A percentile compares a stretch with the other conserved stretches of the same genome.
Conservation (phyloP, 2,329 filamentous ascomycete genomes). For the Phoma sp. region DNA sequence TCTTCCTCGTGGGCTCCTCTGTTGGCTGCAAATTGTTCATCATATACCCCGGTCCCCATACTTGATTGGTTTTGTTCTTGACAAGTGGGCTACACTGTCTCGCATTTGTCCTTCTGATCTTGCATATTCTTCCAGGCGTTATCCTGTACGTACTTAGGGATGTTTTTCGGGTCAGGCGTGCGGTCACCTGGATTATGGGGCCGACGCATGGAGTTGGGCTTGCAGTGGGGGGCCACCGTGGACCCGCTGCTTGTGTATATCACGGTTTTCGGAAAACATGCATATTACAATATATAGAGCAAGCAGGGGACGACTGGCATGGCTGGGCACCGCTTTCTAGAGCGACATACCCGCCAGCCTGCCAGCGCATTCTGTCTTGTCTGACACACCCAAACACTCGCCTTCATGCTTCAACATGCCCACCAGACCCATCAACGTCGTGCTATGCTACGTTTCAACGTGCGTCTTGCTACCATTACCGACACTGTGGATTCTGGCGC, state of each 20-base stretch:
- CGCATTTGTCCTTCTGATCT: slow-evolving; percentile 3
- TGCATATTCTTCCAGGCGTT: slow-evolving; percentile 2
- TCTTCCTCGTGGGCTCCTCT: slow-evolving; percentile 14
- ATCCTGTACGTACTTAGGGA: slow-evolving; percentile 17
- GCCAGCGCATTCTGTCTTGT: slow-evolving; percentile 16
- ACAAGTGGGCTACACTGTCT: slow-evolving; percentile 8
- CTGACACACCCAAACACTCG: background rate
- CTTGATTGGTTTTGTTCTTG: slow-evolving; percentile 12
- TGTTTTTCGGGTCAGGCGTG: slow-evolving; percentile 4
- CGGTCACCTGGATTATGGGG: slow-evolving; percentile 9
- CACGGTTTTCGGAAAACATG: slow-evolving; percentile 11
- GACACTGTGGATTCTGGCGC: slow-evolving; percentile 10
- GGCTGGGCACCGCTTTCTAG: slow-evolving; percentile 1
- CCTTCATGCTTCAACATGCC: background rate
- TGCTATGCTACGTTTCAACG: slow-evolving; percentile 9
- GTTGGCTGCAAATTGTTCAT: slow-evolving; percentile 29
- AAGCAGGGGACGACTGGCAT: slow-evolving; percentile 1
- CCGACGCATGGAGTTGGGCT: slow-evolving; percentile 15
- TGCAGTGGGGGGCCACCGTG: slow-evolving; percentile 15
- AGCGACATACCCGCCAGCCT: slow-evolving; percentile 3
- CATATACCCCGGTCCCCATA: slow-evolving; percentile 32
- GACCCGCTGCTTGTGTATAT: slow-evolving; percentile 22
- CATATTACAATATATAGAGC: slow-evolving; percentile 10
- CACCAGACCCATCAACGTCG: background rate
- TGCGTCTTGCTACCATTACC: slow-evolving; percentile 6